These are phyloP conservation scores for Vigna reflexopilosa DNA, from an alignment of 306 rosid species.

Conservation along the genomic window DNA sequence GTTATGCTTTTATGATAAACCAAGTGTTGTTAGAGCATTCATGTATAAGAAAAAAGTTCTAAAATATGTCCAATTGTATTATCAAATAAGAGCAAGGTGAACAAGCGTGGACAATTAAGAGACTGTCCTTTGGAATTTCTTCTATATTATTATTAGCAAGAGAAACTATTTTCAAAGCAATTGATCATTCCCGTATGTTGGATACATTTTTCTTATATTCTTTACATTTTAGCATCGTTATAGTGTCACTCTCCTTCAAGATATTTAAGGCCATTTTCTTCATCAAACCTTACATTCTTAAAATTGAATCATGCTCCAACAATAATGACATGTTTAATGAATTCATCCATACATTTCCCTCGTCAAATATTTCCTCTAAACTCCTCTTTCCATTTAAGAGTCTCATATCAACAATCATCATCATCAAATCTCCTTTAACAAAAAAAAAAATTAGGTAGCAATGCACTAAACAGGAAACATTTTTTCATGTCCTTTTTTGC, in stretches of 20 bases:
- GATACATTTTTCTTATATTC: background rate
- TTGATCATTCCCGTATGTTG: background rate
- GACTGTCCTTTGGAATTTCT: background rate
- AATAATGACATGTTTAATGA: background rate
- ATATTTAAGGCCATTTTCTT: background rate
- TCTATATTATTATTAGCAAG: background rate
- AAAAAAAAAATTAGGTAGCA: background rate
- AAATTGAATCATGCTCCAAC: rapidly evolving
- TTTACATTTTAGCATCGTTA: background rate
- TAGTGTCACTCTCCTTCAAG: background rate
- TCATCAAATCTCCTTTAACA: background rate
- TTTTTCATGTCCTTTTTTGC: background rate
- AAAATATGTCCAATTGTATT: background rate
- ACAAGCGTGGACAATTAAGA: background rate
- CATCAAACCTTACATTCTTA: background rate
- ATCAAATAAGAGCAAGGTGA: background rate
- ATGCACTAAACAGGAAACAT: constrained; percentile 36
- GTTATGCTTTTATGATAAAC: background rate
- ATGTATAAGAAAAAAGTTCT: background rate
- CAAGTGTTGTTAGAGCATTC: background rate
- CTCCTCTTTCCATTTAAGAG: constrained; percentile 6
- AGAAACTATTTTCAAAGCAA: background rate
- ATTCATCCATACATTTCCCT: background rate
- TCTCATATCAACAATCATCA: background rate
- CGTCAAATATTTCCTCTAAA: constrained; percentile 20